Percentiles rank a stretch among this genome's conserved stretches.
Conservation (phyloP, 1,284 basidiomycete species). For the Meira miltonrushii region DNA sequence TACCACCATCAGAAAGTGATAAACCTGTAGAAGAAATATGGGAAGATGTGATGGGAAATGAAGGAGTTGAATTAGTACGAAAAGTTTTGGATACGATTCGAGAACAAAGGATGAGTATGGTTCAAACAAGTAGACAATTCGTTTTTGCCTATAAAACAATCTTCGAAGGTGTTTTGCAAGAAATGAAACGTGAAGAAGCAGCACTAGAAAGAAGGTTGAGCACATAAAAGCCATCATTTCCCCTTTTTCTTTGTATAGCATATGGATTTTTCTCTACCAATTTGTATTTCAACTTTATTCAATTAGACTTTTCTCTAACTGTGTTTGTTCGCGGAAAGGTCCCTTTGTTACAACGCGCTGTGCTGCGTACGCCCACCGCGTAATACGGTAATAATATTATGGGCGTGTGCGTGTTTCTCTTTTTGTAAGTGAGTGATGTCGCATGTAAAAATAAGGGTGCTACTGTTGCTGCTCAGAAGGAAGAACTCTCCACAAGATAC, state of each 20-base stretch:
- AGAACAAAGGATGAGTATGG: conserved; percentile 49
- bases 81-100: conserved; percentile 26
- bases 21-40: neutral
- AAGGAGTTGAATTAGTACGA: conserved; percentile 24
- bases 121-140: conserved; percentile 48
- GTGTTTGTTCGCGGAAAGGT: neutral
- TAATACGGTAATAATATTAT: too few relatives aligned
- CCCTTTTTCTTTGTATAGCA: neutral
- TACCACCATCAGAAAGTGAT: neutral
- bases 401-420: too few relatives aligned
- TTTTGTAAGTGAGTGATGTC: too few relatives aligned
- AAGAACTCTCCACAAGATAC: too few relatives aligned
- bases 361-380: too few relatives aligned
- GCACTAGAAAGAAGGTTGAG: neutral
- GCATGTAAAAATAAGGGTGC: too few relatives aligned
- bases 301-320: neutral
- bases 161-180: conserved; percentile 33
- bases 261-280: neutral
- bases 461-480: too few relatives aligned
- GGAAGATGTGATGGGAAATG: neutral
- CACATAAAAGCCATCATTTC: neutral
- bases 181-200: conserved; percentile 10
- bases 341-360: too few relatives aligned
- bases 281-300: neutral
- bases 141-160: conserved; percentile 48